Percentiles rank a stretch among this genome's conserved stretches.
Conservation (phyloP, 1,284 basidiomycete genomes). For the Leccinum olivaceoglutinosum region DNA sequence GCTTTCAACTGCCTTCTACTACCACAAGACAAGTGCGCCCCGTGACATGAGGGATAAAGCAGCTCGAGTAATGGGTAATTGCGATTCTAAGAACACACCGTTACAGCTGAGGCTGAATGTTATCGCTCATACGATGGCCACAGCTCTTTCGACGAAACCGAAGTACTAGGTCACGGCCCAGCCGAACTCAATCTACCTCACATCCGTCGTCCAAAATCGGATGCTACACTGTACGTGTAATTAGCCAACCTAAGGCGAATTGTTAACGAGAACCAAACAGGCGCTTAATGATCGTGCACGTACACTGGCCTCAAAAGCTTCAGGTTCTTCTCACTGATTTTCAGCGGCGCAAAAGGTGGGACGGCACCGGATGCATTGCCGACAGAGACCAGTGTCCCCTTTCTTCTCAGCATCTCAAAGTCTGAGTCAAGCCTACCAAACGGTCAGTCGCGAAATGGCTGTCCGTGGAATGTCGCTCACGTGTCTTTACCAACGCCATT, state of each 20-base stretch:
- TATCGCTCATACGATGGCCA: conserved; percentile 26
- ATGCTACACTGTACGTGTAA: conserved; percentile 41
- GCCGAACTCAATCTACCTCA: conserved; percentile 10
- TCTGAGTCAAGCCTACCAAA: conserved; percentile 68
- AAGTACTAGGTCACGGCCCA: conserved; percentile 23
- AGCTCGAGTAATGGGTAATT: too few relatives aligned
- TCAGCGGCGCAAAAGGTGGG: conserved; percentile 67
- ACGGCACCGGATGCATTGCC: conserved; percentile 89
- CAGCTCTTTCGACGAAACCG: conserved; percentile 33
- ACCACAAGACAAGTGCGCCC: too few relatives aligned
- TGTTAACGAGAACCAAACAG: neutral
- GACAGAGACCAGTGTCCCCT: conserved; percentile 83
- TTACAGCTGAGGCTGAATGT: too few relatives aligned
- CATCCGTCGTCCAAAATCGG: conserved; percentile 35
- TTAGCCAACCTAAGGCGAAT: conserved; percentile 45
- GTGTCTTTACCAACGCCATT: conserved; percentile 95
- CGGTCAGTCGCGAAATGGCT: neutral
- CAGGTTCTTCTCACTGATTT: conserved; percentile 79
- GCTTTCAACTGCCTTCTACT: too few relatives aligned
- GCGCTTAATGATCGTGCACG: conserved; percentile 23
- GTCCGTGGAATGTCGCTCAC: conserved; percentile 34
- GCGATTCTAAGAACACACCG: too few relatives aligned
- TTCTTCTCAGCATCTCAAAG: conserved; percentile 76
- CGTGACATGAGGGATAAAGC: too few relatives aligned
- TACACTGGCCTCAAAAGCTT: conserved; percentile 75